Evolutionary conservation across 768 basidiomycete genomes (phyloP).

Genomic region (Tulasnella calospora): DNA sequence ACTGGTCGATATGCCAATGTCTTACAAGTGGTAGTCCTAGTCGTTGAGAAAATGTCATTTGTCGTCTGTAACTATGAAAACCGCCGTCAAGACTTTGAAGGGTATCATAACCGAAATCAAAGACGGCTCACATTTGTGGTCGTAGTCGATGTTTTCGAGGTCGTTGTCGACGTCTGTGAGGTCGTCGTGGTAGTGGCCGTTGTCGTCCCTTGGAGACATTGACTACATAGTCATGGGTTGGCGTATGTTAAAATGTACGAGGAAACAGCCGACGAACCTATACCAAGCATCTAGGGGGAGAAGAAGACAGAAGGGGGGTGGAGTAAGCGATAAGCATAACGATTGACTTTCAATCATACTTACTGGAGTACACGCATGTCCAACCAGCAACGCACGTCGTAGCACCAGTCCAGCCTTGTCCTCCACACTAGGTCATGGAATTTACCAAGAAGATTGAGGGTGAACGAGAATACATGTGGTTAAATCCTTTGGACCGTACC

Average conservation of each 20-base stretch:
- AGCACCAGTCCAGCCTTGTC: slow-evolving; percentile 46
- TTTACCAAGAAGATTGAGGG: not conserved
- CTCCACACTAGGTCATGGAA: slow-evolving; percentile 45
- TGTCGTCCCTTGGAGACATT: slow-evolving; percentile 22
- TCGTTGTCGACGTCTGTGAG: no score
- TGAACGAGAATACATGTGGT: not conserved
- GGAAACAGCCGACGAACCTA: slow-evolving; percentile 33
- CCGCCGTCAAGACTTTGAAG: not conserved
- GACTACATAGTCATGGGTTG: not conserved
- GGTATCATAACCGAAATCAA: not conserved
- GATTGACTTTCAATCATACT: not conserved
- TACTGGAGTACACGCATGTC: slow-evolving; percentile 38
- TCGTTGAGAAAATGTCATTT: not conserved
- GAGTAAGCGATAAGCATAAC: not conserved
- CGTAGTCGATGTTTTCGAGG: slow-evolving; percentile 18
- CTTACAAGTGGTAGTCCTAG: slow-evolving; percentile 31
- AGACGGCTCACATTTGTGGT: not conserved
- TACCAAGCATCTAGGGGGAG: slow-evolving; percentile 22
- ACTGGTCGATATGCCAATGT: not conserved
- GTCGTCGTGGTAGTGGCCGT: not conserved
- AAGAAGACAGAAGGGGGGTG: not conserved
- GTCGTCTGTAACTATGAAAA: slow-evolving; percentile 16
- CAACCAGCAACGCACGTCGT: slow-evolving; percentile 48
- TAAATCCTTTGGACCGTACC: not conserved
- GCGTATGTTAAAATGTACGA: slow-evolving; percentile 6